Evolutionary conservation across 441 rosid genomes (phyloP).

Genomic region (Corymbia calophylla): DNA sequence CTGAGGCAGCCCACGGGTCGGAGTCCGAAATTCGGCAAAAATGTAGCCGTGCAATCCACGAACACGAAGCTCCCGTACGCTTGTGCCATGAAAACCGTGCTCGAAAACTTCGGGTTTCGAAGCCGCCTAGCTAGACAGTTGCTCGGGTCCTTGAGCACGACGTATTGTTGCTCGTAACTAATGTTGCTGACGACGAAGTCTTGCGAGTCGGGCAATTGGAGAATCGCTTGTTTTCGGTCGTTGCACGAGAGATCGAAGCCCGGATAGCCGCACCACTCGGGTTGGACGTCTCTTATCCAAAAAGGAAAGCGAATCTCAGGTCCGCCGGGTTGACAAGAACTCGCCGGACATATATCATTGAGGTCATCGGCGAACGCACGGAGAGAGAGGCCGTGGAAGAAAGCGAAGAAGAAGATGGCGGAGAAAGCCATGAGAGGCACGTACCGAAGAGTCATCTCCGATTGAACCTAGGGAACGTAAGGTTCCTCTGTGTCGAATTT

Average conservation of each 20-base stretch:
- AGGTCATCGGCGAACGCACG: not conserved
- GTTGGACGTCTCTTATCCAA: not conserved
- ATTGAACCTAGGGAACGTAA: not conserved
- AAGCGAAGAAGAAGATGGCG: not conserved
- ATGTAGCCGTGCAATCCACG: not conserved
- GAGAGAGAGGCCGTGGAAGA: not conserved
- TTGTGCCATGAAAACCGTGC: not conserved
- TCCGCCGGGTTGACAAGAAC: not conserved
- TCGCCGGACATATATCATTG: not conserved
- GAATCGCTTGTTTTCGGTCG: not conserved
- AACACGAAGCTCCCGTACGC: not conserved
- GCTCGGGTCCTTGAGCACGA: not conserved
- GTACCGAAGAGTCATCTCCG: not conserved
- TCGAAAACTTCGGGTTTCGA: not conserved
- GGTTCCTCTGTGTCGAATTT: not conserved
- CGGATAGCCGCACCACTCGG: not conserved
- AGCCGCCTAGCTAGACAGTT: not conserved
- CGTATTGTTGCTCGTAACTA: not conserved
- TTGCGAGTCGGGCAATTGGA: not conserved
- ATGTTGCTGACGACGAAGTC: not conserved
- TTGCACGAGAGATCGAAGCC: not conserved
- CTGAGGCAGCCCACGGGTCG: too few species aligned
- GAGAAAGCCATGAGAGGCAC: not conserved
- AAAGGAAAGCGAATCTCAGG: not conserved
- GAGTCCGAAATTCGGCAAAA: too few species aligned